Evolutionary conservation across 2,329 filamentous ascomycete genomes (phyloP).

Genomic region (Coleophoma eucalyptorum): DNA sequence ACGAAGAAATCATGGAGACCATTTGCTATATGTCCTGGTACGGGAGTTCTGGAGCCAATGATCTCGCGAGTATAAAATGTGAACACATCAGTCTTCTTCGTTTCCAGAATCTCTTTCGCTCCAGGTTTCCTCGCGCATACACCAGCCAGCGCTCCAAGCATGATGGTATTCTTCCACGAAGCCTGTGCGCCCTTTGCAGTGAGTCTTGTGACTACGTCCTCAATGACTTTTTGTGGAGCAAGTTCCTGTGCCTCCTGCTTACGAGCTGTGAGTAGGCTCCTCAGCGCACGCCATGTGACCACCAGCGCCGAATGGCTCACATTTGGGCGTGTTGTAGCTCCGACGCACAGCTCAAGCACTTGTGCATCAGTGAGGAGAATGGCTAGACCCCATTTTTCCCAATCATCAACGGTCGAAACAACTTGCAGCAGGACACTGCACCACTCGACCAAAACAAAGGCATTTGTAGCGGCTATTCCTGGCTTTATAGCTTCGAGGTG

Average conservation of each 20-base stretch:
- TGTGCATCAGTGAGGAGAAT: slow-evolving; percentile 67
- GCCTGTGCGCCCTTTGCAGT: slow-evolving; percentile 63
- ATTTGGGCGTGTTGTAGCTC: slow-evolving; percentile 56
- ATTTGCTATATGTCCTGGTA: slow-evolving; percentile 69
- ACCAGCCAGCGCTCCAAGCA: slow-evolving; percentile 83
- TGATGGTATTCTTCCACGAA: slow-evolving; percentile 66
- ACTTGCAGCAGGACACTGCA: slow-evolving; percentile 74
- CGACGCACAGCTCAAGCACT: slow-evolving; percentile 73
- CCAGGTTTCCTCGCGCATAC: slow-evolving; percentile 71
- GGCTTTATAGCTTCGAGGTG: slow-evolving; percentile 71
- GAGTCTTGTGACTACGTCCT: slow-evolving; percentile 59
- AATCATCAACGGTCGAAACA: slow-evolving; percentile 56
- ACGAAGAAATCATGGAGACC: slow-evolving; percentile 80
- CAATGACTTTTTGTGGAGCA: slow-evolving; percentile 15
- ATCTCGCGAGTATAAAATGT: slow-evolving; percentile 84
- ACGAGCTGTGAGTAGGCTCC: slow-evolving; percentile 62
- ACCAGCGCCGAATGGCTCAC: slow-evolving; percentile 72
- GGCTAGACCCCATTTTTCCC: slow-evolving; percentile 61
- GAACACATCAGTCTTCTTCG: slow-evolving; percentile 69
- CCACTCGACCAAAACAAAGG: slow-evolving; percentile 91
- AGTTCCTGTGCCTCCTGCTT: slow-evolving; percentile 36
- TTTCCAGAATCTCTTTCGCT: slow-evolving; percentile 58
- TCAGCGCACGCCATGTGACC: slow-evolving; percentile 74
- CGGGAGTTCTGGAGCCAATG: slow-evolving; percentile 68
- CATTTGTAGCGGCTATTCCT: slow-evolving; percentile 72